A percentile compares a stretch with the other conserved stretches of the same genome.
These are phyloP conservation scores for Phlebiopsis flavidoalba DNA, from an alignment of 768 basidiomycete genomes.

Conservation along the genomic window DNA sequence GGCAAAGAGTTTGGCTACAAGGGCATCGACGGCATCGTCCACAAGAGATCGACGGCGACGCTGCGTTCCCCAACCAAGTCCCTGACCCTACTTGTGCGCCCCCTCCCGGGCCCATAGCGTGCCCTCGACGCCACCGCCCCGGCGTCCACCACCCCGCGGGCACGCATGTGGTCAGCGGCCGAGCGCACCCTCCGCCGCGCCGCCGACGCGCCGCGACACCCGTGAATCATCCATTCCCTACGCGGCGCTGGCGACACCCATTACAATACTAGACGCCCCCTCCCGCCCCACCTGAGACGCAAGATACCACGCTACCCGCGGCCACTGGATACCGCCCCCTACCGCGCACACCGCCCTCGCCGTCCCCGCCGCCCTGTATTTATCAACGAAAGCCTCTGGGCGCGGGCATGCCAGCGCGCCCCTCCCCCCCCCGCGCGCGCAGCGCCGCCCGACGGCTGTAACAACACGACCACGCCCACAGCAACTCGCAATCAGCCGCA, in stretches of 20 bases:
- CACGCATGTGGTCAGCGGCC: neutral
- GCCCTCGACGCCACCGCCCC: neutral
- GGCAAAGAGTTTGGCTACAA: slow-evolving; percentile 71
- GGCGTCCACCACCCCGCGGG: neutral
- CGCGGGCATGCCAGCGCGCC: no score
- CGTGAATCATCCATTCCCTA: neutral
- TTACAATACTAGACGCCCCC: no score
- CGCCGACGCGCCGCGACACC: neutral
- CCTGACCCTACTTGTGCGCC: neutral
- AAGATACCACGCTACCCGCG: no score
- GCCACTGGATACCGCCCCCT: no score
- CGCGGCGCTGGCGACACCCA: neutral
- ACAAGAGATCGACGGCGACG: neutral
- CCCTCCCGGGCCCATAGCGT: neutral
- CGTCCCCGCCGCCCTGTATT: no score
- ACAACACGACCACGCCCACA: no score
- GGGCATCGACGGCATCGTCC: slow-evolving; percentile 68
- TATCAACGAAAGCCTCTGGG: no score
- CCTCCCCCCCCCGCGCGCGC: no score
- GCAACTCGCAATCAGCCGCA: no score
- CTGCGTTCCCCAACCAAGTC: neutral
- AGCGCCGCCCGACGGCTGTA: no score
- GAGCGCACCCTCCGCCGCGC: neutral
- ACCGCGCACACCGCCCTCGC: no score
- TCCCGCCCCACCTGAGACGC: no score